Evolutionary conservation across 2,329 filamentous ascomycete species (phyloP).

Genomic region (Phaeomoniella chlamydospora): DNA sequence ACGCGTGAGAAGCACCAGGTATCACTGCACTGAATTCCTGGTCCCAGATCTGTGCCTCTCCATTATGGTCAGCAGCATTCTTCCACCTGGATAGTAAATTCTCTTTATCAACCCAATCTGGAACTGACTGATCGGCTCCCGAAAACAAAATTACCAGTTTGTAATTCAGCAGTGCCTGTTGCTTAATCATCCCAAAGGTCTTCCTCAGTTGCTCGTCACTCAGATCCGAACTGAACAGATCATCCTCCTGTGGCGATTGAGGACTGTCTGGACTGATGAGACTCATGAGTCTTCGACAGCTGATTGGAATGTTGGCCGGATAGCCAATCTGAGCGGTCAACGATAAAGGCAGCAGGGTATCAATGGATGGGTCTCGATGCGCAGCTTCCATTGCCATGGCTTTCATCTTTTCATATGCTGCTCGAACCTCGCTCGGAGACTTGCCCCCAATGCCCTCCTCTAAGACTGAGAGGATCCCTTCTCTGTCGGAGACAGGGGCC

Average conservation of each 20-base stretch:
- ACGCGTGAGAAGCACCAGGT: too few species aligned
- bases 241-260: slow-evolving; percentile 36
- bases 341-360: slow-evolving; percentile 9
- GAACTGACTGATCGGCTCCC: neutral
- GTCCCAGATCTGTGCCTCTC: too few species aligned
- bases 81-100: neutral
- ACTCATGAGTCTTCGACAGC: neutral
- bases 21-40: too few species aligned
- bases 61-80: too few species aligned
- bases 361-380: slow-evolving; percentile 3
- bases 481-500: slow-evolving; percentile 64
- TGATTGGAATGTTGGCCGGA: neutral
- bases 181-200: slow-evolving; percentile 53
- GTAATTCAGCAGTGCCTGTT: too few species aligned
- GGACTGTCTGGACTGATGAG: neutral
- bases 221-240: slow-evolving; percentile 79
- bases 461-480: too few species aligned
- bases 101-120: neutral
- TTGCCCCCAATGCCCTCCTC: too few species aligned
- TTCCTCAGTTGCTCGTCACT: slow-evolving; percentile 37
- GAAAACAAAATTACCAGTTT: slow-evolving; percentile 14
- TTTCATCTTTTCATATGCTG: slow-evolving; percentile 4
- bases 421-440: slow-evolving; percentile 2
- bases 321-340: slow-evolving; percentile 4
- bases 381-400: slow-evolving; percentile 1